phyloP scores from a whole-genome alignment of 129 eudicot genomes.

The Flaveria bidentis region DNA sequence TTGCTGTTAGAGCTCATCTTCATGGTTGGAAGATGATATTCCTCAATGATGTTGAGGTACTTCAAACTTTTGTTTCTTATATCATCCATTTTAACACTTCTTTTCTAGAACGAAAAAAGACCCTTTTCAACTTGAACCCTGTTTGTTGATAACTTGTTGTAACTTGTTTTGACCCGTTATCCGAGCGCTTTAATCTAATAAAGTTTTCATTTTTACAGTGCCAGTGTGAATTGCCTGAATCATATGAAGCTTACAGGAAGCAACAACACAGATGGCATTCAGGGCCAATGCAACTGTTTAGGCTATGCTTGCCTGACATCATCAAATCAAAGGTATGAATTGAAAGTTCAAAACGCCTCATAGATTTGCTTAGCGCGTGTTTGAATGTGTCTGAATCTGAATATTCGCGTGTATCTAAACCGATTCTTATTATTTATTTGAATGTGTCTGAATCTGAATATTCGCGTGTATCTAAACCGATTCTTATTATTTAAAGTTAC shows the following conservation, averaged over 20 bases:
- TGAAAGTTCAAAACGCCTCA: too few species aligned
- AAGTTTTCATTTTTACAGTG: constrained; percentile 46
- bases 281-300: constrained; percentile 95
- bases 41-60: constrained; percentile 93
- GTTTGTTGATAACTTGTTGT: background rate
- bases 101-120: too few species aligned
- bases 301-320: constrained; percentile 78
- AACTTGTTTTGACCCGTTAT: background rate
- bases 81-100: background rate
- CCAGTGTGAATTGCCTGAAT: constrained; percentile 90
- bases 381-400: too few species aligned
- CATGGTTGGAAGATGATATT: constrained; percentile 92
- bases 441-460: too few species aligned
- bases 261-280: constrained; percentile 99
- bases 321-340: constrained; percentile 73
- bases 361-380: background rate
- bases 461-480: background rate
- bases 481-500: background rate
- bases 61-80: background rate
- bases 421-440: background rate
- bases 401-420: background rate
- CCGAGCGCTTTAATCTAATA: background rate
- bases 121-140: background rate
- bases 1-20: constrained; percentile 96
- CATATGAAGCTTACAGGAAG: constrained; percentile 92